Percentiles rank a stretch among this genome's conserved stretches.
Conservation (phyloP, 2,329 filamentous ascomycete species). For the Davidsoniella neocaledoniae region DNA sequence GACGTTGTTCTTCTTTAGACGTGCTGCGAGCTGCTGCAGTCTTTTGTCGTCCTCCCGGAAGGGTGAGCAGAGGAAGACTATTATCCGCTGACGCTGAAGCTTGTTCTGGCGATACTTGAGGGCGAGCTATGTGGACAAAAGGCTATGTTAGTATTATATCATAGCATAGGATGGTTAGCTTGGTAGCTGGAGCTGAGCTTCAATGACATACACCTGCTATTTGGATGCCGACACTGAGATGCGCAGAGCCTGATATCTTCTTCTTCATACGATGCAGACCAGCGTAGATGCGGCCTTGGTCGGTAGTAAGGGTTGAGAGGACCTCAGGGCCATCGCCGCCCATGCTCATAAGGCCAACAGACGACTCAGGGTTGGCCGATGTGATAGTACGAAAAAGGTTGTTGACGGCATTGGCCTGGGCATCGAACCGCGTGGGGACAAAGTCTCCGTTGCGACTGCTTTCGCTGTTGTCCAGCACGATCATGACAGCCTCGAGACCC, state of each 20-base stretch:
- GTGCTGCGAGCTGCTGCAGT: conserved; percentile 77
- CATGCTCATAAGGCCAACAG: conserved; percentile 97
- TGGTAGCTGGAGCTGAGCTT: background rate
- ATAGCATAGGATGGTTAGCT: background rate
- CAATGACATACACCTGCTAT: conserved; percentile 62
- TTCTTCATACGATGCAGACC: conserved; percentile 75
- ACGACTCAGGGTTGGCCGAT: conserved; percentile 87
- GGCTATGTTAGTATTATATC: conserved; percentile 13
- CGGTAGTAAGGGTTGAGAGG: conserved; percentile 85
- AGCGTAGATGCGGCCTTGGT: conserved; percentile 88
- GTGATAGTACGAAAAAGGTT: conserved; percentile 94
- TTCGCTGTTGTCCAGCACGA: conserved; percentile 98
- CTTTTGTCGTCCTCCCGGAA: conserved; percentile 80
- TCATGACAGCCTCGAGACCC: conserved; percentile 98
- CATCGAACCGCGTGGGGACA: conserved; percentile 86
- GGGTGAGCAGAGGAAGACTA: conserved; percentile 90
- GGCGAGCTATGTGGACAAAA: conserved; percentile 48
- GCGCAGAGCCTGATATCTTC: conserved; percentile 78
- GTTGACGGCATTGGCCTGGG: conserved; percentile 87
- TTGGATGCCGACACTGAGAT: conserved; percentile 87
- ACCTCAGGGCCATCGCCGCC: conserved; percentile 95
- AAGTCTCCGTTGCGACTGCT: conserved; percentile 91
- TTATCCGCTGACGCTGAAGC: conserved; percentile 87
- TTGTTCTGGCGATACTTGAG: conserved; percentile 98
- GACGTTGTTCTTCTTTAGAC: conserved; percentile 97